A percentile compares a stretch with the other conserved stretches of the same genome.
These are phyloP conservation scores for Leucosporidium scottii DNA, from an alignment of 768 basidiomycete genomes.

Conservation along the genomic window DNA sequence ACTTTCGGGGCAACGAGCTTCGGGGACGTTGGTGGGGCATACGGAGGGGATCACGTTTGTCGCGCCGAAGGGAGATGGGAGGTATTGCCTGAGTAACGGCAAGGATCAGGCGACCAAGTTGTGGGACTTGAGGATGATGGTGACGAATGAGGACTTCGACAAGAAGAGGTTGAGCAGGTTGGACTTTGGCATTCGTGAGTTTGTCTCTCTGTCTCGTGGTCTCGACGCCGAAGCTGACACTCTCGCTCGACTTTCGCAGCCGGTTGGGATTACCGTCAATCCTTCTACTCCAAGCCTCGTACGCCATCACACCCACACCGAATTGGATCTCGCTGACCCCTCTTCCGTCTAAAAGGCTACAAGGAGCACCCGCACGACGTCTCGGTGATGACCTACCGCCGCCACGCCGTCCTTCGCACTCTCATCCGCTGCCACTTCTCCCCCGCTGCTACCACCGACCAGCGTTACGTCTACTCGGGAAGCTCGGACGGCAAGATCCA, in stretches of 20 bases:
- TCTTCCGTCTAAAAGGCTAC: constrained; percentile 1
- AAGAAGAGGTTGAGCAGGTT: constrained; percentile 18
- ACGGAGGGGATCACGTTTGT: constrained; percentile 56
- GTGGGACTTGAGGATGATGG: constrained; percentile 32
- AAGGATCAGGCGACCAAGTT: constrained; percentile 62
- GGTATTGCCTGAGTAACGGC: constrained; percentile 89
- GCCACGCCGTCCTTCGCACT: constrained; percentile 81
- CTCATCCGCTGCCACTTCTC: constrained; percentile 96
- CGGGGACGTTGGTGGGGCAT: constrained; percentile 88
- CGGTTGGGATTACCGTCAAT: neutral
- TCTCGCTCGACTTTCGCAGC: neutral
- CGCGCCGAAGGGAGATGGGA: constrained; percentile 87
- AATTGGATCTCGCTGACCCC: neutral
- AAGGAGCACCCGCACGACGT: constrained; percentile 27
- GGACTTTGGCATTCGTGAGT: constrained; percentile 14
- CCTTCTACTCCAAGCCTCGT: constrained; percentile 13
- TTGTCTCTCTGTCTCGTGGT: neutral
- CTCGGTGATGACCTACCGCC: constrained; percentile 65
- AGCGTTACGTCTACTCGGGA: constrained; percentile 88
- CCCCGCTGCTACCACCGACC: constrained; percentile 80
- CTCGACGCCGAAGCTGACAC: neutral
- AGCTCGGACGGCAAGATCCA: constrained; percentile 79
- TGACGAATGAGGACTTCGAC: constrained; percentile 14
- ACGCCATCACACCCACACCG: neutral
- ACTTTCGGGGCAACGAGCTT: constrained; percentile 59